Conservation (phyloP, 768 basidiomycete genomes). For the Imleria badia region DNA sequence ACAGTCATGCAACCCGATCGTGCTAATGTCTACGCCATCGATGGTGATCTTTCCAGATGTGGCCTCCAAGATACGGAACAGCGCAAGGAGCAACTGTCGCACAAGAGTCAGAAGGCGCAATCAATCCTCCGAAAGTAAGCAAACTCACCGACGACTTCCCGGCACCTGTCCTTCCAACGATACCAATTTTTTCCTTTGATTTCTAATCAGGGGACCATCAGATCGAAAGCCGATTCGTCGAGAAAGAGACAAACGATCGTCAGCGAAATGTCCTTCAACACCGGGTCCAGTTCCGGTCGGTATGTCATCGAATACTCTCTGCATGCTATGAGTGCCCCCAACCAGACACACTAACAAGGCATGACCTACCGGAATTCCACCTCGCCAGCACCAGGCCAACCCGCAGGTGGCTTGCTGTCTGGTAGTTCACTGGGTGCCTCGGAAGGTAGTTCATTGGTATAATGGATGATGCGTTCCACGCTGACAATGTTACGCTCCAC, state of each 20-base stretch:
- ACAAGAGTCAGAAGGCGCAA: background rate
- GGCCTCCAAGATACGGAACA: slow-evolving; percentile 80
- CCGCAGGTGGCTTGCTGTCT: slow-evolving; percentile 47
- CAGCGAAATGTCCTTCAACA: slow-evolving; percentile 74
- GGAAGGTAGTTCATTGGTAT: slow-evolving; percentile 59
- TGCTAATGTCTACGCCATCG: slow-evolving; percentile 75
- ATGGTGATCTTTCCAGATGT: slow-evolving; percentile 63
- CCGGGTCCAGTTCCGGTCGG: slow-evolving; percentile 74
- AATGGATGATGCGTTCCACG: slow-evolving; percentile 84
- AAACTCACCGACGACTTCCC: slow-evolving; percentile 69
- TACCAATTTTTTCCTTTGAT: slow-evolving; percentile 85
- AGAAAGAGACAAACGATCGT: slow-evolving; percentile 48
- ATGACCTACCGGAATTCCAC: slow-evolving; percentile 70
- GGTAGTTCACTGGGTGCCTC: slow-evolving; percentile 77
- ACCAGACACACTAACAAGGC: background rate
- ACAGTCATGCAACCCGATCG: slow-evolving; percentile 67
- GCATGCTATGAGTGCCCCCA: background rate
- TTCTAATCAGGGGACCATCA: slow-evolving; percentile 41
- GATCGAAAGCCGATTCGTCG: background rate
- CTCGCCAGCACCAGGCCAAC: slow-evolving; percentile 74
- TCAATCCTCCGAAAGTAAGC: background rate
- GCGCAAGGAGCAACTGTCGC: slow-evolving; percentile 57
- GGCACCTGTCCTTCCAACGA: slow-evolving; percentile 81
- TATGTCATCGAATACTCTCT: slow-evolving; percentile 78
- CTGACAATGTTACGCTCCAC: slow-evolving; percentile 91